Evolutionary conservation across 1,284 basidiomycete species (phyloP), one percentile per base, ranked within the genome.

Genomic region (Violaceomyces palustris): DNA sequence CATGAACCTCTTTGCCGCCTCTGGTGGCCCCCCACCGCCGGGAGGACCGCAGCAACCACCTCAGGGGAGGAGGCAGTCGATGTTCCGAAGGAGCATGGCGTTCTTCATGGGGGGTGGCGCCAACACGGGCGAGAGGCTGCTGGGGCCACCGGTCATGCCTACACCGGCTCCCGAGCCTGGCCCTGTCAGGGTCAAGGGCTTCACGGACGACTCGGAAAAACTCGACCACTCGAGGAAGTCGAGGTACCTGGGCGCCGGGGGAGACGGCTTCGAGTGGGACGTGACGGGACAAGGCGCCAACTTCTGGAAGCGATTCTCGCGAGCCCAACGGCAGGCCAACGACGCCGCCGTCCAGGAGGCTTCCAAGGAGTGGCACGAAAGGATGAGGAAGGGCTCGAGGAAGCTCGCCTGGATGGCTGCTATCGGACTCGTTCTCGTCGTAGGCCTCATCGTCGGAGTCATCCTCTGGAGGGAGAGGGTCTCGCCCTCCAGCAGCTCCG

Each of bases 251-350:
- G 66, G 66, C 15, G 66, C 47, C 3, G 56, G 61, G 17, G 59
- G 58, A 15, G 45, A 48, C 30, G 66, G 66, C 22, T 55, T 56
- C 26, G 66, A 69, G 44, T 69, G 66, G 66, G 66, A 69, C 37
- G 53, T 54, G 8, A 29, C 55, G 15, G 66, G 66, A 4, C 43
- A 54, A 34, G 66, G 64, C 4, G 64, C 61, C 35, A 60, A 60
- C 21, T 69, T 69, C 54, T 69, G 66, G 66, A 46, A 50, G 24
- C 58, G 64, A 28, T 69, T 69, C 45, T 48, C 44, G 17, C 35
- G 50, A 22, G 64, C 64, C 8, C 66, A 69, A 31, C 56, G 53
- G 35, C 50, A 18, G 3, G 52, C 61, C 8, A 44, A 60, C 25
- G 35, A 47, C 25, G 39, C 44, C 18, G 54, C 54, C 42, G 36